phyloP scores from a whole-genome alignment of 164 flowering plant genomes.

The Tetracentron sinense region DNA sequence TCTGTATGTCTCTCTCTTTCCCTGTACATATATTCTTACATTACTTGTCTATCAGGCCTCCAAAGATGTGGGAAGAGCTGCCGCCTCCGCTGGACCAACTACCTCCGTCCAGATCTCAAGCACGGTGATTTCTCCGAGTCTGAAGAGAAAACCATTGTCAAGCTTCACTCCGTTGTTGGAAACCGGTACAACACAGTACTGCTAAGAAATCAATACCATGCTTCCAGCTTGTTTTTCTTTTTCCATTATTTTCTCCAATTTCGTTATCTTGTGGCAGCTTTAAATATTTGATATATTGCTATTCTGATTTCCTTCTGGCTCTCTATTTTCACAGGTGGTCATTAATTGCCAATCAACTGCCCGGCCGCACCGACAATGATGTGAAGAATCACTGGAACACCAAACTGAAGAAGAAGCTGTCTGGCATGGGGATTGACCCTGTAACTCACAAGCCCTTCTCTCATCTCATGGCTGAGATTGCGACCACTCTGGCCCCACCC shows the following conservation, averaged over 20 bases:
- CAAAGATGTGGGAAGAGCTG: constrained; percentile 98
- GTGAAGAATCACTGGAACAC: constrained; percentile 99
- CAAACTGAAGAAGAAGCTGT: constrained; percentile 88
- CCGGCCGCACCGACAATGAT: constrained; percentile 94
- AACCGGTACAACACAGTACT: constrained; percentile 42
- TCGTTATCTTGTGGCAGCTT: neutral
- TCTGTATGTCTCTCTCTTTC: constrained; percentile 1
- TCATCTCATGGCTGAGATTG: constrained; percentile 97
- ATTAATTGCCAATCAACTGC: constrained; percentile 80
- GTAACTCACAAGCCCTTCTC: constrained; percentile 98
- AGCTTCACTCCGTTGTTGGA: constrained; percentile 81
- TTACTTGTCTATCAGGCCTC: constrained; percentile 42
- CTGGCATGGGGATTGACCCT: constrained; percentile 98
- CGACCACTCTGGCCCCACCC: constrained; percentile 87
- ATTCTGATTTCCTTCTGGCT: neutral
- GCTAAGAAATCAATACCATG: neutral
- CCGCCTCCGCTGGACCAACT: constrained; percentile 92
- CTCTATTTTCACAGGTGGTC: constrained; percentile 63
- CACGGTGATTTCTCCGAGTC: constrained; percentile 81
- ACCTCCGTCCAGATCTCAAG: constrained; percentile 91
- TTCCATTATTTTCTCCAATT: neutral
- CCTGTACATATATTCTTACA: neutral
- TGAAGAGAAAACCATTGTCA: constrained; percentile 85
- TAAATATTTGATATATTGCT: too few species aligned
- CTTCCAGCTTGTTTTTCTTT: neutral